Percentiles rank a stretch among this genome's conserved stretches.
Conservation (phyloP, 306 rosid genomes). For the Begonia fuchsioides region DNA sequence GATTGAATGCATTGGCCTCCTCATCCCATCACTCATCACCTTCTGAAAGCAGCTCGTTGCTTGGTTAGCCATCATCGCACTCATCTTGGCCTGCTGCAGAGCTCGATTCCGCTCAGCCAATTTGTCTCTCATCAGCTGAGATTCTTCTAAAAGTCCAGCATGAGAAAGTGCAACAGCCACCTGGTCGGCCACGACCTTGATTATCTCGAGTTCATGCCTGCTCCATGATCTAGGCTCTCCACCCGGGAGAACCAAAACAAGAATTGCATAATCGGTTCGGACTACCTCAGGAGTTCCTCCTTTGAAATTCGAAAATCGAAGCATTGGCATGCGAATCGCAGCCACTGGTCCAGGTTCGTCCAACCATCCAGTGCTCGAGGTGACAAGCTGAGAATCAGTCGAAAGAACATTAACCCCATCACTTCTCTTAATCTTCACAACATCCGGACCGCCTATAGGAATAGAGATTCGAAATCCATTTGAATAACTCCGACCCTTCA, state of each 20-base stretch:
- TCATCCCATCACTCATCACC: constrained; percentile 98
- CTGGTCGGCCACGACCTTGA: constrained; percentile 97
- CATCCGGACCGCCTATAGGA: constrained; percentile 60
- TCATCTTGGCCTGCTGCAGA: constrained; percentile 68
- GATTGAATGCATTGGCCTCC: constrained; percentile 98
- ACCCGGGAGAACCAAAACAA: constrained; percentile 83
- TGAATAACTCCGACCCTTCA: constrained; percentile 42
- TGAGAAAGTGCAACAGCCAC: constrained; percentile 98
- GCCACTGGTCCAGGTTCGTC: constrained; percentile 78
- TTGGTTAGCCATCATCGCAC: constrained; percentile 97
- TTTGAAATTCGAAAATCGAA: constrained; percentile 77
- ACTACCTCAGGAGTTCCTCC: constrained; percentile 93
- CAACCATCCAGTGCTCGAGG: constrained; percentile 43
- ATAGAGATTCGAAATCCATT: constrained; percentile 28
- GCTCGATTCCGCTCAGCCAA: constrained; percentile 96
- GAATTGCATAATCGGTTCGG: constrained; percentile 64
- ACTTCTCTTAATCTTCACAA: constrained; percentile 44
- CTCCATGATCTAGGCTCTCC: constrained; percentile 81
- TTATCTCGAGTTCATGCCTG: constrained; percentile 76
- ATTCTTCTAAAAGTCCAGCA: constrained; percentile 95
- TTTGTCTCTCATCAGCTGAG: constrained; percentile 93
- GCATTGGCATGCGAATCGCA: constrained; percentile 99
- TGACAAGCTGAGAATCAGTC: constrained; percentile 59
- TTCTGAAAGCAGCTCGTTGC: constrained; percentile 83
- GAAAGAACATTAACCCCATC: constrained; percentile 47